phyloP scores from a whole-genome alignment of 371 early-diverging fungal genomes.

The Syncephalis plumigaleata region DNA sequence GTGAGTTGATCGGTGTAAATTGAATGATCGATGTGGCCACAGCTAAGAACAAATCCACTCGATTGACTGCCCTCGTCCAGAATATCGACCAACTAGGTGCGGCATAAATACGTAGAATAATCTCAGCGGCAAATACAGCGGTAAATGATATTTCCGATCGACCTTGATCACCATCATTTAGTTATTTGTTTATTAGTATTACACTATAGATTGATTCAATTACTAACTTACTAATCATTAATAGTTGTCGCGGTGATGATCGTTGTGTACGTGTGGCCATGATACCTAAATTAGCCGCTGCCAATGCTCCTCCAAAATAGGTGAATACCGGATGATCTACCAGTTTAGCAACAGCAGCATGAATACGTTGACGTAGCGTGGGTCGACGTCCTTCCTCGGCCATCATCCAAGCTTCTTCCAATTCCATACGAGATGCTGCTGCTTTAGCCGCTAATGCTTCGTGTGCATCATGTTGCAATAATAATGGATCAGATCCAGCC shows the following conservation, averaged over 20 bases:
- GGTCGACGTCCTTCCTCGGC: slow-evolving; percentile 5
- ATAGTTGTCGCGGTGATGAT: neutral
- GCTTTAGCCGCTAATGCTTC: slow-evolving; percentile 3
- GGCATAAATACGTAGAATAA: slow-evolving; percentile 20
- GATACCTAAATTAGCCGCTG: neutral
- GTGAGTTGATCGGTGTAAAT: slow-evolving; percentile 24
- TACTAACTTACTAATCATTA: no score
- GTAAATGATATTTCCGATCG: slow-evolving; percentile 28
- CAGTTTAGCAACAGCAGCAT: no score
- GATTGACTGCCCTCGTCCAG: slow-evolving; percentile 22
- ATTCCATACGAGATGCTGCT: slow-evolving; percentile 20
- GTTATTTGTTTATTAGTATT: no score
- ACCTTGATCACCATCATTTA: slow-evolving; percentile 10
- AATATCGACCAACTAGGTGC: slow-evolving; percentile 15
- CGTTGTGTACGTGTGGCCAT: neutral
- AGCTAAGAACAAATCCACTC: slow-evolving; percentile 30
- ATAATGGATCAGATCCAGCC: slow-evolving; percentile 14
- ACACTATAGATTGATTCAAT: no score
- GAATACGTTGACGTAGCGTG: no score
- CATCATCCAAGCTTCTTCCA: slow-evolving; percentile 25
- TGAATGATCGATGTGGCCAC: slow-evolving; percentile 30
- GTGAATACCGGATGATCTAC: neutral
- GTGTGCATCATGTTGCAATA: neutral
- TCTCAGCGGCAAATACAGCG: slow-evolving; percentile 32
- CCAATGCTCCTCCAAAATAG: neutral